These are phyloP conservation scores for Alloteropsis angusta DNA, from an alignment of 202 grass and related monocot species.

Conservation along the genomic window DNA sequence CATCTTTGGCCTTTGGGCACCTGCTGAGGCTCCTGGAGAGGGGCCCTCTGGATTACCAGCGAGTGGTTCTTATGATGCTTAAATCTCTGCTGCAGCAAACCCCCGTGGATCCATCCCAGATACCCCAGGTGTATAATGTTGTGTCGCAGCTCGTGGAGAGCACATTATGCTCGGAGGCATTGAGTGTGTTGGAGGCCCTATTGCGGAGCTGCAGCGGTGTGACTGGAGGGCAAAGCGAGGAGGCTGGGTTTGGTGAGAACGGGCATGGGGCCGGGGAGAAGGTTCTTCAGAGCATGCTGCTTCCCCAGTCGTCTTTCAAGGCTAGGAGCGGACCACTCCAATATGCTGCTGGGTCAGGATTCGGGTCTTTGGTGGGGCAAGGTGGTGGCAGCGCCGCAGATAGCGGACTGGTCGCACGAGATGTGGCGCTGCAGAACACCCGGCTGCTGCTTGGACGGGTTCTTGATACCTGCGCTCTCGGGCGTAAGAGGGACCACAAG, in stretches of 20 bases:
- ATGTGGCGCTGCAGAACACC: constrained; percentile 74
- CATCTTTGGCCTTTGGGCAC: constrained; percentile 92
- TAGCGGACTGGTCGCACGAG: constrained; percentile 42
- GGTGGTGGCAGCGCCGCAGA: constrained; percentile 39
- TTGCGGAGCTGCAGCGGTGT: constrained; percentile 72
- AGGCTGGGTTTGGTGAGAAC: constrained; percentile 41
- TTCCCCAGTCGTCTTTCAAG: constrained; percentile 82
- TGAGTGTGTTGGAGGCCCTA: constrained; percentile 86
- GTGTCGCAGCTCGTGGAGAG: constrained; percentile 94
- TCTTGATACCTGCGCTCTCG: constrained; percentile 87
- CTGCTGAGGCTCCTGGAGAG: constrained; percentile 86
- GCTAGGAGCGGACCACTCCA: constrained; percentile 73
- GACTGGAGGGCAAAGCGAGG: constrained; percentile 39
- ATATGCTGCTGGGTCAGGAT: constrained; percentile 58
- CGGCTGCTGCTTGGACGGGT: constrained; percentile 87
- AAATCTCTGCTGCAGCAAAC: constrained; percentile 86
- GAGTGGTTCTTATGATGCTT: constrained; percentile 81
- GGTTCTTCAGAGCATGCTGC: constrained; percentile 56
- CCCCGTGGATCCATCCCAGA: constrained; percentile 76
- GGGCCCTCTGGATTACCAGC: constrained; percentile 80
- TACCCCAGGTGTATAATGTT: constrained; percentile 76
- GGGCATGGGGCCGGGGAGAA: constrained; percentile 64
- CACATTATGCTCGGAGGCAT: constrained; percentile 60
- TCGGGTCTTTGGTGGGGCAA: constrained; percentile 47
- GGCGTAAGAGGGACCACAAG: constrained; percentile 92